Conservation (phyloP, 495 filamentous ascomycete species). For the Opeltia flavorubescens region DNA sequence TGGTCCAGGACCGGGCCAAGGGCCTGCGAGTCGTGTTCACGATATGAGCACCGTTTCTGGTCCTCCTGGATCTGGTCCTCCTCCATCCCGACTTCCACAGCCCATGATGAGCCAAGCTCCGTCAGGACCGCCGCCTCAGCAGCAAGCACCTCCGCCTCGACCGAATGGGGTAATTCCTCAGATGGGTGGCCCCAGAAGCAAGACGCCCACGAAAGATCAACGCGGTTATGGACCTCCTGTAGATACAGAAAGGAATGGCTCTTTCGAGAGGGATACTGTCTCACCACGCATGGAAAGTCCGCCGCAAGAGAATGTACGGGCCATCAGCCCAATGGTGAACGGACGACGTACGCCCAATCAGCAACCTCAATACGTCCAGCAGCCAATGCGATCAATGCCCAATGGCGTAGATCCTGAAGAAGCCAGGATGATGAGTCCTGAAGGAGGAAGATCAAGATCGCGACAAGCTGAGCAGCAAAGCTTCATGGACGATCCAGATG, state of each 20-base stretch:
- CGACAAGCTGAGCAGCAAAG: constrained; percentile 16
- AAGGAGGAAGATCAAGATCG: constrained; percentile 12
- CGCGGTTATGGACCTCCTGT: constrained; percentile 35
- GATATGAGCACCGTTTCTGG: constrained; percentile 12
- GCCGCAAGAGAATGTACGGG: constrained; percentile 17
- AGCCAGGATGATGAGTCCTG: constrained; percentile 7
- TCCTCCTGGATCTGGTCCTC: constrained; percentile 25
- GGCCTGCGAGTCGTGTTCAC: constrained; percentile 12
- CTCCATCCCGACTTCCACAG: constrained; percentile 55
- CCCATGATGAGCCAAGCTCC: constrained; percentile 57
- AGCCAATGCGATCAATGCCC: constrained; percentile 20
- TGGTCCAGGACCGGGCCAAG: constrained; percentile 21
- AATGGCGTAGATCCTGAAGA: constrained; percentile 10
- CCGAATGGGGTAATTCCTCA: constrained; percentile 33
- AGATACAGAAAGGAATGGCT: constrained; percentile 32
- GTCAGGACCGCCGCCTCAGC: constrained; percentile 72
- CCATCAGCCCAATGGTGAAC: constrained; percentile 30
- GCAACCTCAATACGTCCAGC: constrained; percentile 24
- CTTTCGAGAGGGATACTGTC: constrained; percentile 34
- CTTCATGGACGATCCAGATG: constrained; percentile 7
- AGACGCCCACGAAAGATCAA: constrained; percentile 42
- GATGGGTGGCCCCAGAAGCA: constrained; percentile 34
- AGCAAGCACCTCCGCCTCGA: constrained; percentile 69
- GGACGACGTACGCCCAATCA: constrained; percentile 53
- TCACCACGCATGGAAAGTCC: constrained; percentile 39